A percentile compares a stretch with the other conserved stretches of the same genome.
Conservation (phyloP, 768 basidiomycete genomes). For the Russula sp. region DNA sequence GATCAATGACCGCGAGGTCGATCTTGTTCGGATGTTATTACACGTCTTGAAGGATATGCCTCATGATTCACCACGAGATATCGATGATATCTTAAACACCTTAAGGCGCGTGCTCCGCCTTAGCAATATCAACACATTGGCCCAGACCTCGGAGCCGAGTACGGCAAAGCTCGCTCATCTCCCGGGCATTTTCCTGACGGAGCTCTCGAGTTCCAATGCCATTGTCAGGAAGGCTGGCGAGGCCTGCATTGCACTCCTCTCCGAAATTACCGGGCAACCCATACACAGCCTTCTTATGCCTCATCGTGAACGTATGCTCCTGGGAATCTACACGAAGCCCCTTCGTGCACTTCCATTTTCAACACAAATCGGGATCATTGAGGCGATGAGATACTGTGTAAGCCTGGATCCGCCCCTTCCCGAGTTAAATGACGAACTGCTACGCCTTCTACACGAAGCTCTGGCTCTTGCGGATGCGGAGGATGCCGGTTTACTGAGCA, state of each 20-base stretch:
- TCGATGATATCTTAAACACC: constrained; percentile 75
- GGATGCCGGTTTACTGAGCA: constrained; percentile 74
- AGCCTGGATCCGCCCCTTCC: constrained; percentile 85
- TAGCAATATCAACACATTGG: constrained; percentile 50
- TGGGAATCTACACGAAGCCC: constrained; percentile 93
- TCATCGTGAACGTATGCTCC: constrained; percentile 84
- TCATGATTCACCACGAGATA: constrained; percentile 78
- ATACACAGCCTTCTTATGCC: constrained; percentile 77
- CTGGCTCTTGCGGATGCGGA: constrained; percentile 95
- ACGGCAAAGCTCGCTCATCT: constrained; percentile 58
- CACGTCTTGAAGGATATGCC: constrained; percentile 95
- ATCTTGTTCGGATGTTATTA: constrained; percentile 84
- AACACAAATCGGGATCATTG: constrained; percentile 97
- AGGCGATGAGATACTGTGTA: constrained; percentile 92
- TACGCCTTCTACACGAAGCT: constrained; percentile 88
- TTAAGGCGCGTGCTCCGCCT: constrained; percentile 64
- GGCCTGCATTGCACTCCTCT: constrained; percentile 72
- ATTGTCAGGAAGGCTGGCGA: constrained; percentile 84
- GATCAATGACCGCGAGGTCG: constrained; percentile 83
- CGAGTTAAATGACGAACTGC: constrained; percentile 88
- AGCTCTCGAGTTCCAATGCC: constrained; percentile 82
- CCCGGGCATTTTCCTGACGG: constrained; percentile 80
- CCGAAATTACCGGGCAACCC: constrained; percentile 66
- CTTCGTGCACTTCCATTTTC: constrained; percentile 90
- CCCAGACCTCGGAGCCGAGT: constrained; percentile 43